These are phyloP conservation scores for Eugenia klotzschiana DNA, from an alignment of 441 rosid genomes.

Conservation along the genomic window DNA sequence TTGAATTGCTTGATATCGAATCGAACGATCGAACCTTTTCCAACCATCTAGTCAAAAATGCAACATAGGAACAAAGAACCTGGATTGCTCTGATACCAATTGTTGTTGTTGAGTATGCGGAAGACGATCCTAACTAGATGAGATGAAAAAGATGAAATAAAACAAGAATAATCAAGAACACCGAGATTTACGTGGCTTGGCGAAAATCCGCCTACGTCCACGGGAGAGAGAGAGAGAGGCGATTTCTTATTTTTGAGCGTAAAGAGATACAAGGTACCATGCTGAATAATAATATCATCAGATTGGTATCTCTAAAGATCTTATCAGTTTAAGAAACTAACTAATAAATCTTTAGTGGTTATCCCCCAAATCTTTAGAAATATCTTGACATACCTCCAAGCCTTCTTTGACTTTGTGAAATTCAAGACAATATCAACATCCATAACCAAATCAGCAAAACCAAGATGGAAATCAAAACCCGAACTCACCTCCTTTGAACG, in stretches of 20 bases:
- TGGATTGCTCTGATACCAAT: too few species aligned
- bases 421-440: background rate
- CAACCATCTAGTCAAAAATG: background rate
- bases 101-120: too few species aligned
- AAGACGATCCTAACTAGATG: background rate
- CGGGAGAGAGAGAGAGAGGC: background rate
- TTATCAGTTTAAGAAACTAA: background rate
- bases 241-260: too few species aligned
- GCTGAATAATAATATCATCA: too few species aligned
- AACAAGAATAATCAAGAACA: background rate
- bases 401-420: background rate
- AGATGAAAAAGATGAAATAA: background rate
- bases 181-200: background rate
- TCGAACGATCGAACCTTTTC: background rate
- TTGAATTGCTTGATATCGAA: background rate
- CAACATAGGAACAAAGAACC: background rate
- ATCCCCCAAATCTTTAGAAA: too few species aligned
- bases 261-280: too few species aligned
- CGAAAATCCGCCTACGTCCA: background rate
- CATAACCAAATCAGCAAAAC: background rate
- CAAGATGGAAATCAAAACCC: background rate
- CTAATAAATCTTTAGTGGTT: too few species aligned
- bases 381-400: too few species aligned
- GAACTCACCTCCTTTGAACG: conserved; percentile 3
- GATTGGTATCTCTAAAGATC: too few species aligned